Conservation (phyloP, 2,329 filamentous ascomycete species). For the Grosmannia penicillata region DNA sequence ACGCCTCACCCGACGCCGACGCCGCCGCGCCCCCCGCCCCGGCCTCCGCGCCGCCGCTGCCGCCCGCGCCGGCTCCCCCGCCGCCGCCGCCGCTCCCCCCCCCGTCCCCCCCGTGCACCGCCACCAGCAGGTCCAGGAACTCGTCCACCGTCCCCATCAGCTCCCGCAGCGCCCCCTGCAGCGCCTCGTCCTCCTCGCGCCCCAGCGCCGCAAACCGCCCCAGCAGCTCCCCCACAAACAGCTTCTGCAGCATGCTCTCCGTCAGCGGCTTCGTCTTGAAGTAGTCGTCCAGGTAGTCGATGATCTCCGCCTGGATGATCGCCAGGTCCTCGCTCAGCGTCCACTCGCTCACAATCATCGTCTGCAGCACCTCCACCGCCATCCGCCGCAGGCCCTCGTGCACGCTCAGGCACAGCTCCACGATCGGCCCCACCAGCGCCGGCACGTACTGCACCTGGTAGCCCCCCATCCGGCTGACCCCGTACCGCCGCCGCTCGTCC, state of each 20-base stretch:
- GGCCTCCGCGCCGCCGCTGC: neutral
- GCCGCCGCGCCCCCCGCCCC: neutral
- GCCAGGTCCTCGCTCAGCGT: constrained; percentile 83
- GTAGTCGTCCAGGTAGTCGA: constrained; percentile 77
- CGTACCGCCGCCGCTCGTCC: constrained; percentile 67
- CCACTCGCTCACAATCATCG: constrained; percentile 99
- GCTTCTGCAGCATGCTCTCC: constrained; percentile 80
- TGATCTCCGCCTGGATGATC: constrained; percentile 89
- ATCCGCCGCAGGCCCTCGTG: constrained; percentile 82
- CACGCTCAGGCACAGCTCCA: constrained; percentile 87
- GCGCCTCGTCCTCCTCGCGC: constrained; percentile 49
- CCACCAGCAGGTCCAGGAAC: constrained; percentile 78
- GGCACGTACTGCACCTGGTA: constrained; percentile 99
- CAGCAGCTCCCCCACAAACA: constrained; percentile 77
- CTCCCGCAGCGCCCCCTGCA: constrained; percentile 63
- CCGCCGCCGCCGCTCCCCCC: constrained; percentile 14
- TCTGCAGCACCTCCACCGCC: constrained; percentile 85
- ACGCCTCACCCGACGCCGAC: constrained; percentile 45
- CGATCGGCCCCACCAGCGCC: constrained; percentile 75
- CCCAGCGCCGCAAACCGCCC: constrained; percentile 63
- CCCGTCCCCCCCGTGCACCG: constrained; percentile 65
- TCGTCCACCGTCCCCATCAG: constrained; percentile 79
- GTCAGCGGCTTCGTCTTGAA: constrained; percentile 83
- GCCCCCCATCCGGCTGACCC: constrained; percentile 72
- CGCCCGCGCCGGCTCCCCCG: neutral